Conservation (phyloP, 148 eudicot species). For the Diospyros kaki region DNA sequence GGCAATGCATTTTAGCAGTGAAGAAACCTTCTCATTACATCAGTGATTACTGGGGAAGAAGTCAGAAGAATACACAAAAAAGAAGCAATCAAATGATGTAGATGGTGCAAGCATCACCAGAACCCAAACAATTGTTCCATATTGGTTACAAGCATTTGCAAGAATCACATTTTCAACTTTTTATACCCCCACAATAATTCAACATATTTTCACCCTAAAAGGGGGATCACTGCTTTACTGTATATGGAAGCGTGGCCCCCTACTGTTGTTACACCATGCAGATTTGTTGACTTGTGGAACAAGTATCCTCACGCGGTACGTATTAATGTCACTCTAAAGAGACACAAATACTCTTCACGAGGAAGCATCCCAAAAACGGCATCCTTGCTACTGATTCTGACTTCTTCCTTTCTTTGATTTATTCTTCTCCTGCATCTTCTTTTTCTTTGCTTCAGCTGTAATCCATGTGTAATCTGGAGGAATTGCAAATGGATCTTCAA, state of each 20-base stretch:
- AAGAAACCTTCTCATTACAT: neutral
- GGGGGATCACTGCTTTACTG: constrained; percentile 1
- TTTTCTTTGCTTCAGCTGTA: constrained; percentile 71
- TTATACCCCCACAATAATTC: constrained; percentile 33
- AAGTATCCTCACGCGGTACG: constrained; percentile 6
- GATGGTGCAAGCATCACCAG: constrained; percentile 19
- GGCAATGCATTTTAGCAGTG: neutral
- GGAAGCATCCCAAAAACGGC: neutral
- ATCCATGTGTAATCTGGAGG: constrained; percentile 75
- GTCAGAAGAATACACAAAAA: neutral
- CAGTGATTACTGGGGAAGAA: neutral
- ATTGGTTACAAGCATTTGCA: constrained; percentile 23
- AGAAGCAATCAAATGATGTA: neutral
- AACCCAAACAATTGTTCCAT: constrained; percentile 16
- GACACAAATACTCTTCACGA: constrained; percentile 1
- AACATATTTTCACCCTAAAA: constrained; percentile 13
- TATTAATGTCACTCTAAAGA: neutral
- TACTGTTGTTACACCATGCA: constrained; percentile 9
- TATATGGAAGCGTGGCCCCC: constrained; percentile 1
- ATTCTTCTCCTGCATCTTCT: constrained; percentile 60
- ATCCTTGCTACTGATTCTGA: constrained; percentile 21
- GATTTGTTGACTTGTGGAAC: constrained; percentile 5
- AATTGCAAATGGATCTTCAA: constrained; percentile 70
- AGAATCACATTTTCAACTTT: constrained; percentile 21
- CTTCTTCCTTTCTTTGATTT: constrained; percentile 43